Evolutionary conservation across 257 asterid species (phyloP).

Genomic region (Prunella vulgaris): DNA sequence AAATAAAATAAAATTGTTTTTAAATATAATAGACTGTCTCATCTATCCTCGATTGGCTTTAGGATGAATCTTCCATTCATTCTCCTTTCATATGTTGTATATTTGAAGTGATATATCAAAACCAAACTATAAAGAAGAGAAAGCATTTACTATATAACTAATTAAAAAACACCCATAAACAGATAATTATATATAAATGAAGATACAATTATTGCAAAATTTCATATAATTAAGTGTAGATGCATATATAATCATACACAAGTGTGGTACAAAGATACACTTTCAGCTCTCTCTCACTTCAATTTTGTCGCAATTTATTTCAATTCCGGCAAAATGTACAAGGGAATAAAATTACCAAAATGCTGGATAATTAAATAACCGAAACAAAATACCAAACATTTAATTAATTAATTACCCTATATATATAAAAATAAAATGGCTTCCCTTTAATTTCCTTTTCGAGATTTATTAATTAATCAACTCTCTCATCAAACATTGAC

Average conservation of each 20-base stretch:
- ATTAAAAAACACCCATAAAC: too few species aligned
- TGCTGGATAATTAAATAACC: background rate
- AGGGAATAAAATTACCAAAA: background rate
- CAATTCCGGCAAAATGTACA: slow-evolving; percentile 26
- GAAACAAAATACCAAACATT: background rate
- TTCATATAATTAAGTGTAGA: background rate
- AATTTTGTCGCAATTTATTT: background rate
- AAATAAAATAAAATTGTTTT: too few species aligned
- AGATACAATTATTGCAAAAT: slow-evolving; percentile 21
- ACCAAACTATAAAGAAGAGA: too few species aligned
- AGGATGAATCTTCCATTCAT: too few species aligned
- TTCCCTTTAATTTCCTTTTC: background rate
- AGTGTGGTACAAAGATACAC: background rate
- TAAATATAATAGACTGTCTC: too few species aligned
- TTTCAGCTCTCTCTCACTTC: background rate
- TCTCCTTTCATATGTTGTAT: too few species aligned
- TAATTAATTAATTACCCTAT: background rate
- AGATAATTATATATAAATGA: background rate
- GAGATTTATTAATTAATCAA: background rate
- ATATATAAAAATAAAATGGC: background rate
- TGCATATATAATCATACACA: background rate
- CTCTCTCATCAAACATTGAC: slow-evolving; percentile 40
- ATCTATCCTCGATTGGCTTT: too few species aligned
- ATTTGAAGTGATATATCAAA: too few species aligned
- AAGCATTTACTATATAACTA: too few species aligned